Base-by-base conservation (phyloP, 495 filamentous ascomycete genomes). In the Pseudevernia furfuracea region DNA sequence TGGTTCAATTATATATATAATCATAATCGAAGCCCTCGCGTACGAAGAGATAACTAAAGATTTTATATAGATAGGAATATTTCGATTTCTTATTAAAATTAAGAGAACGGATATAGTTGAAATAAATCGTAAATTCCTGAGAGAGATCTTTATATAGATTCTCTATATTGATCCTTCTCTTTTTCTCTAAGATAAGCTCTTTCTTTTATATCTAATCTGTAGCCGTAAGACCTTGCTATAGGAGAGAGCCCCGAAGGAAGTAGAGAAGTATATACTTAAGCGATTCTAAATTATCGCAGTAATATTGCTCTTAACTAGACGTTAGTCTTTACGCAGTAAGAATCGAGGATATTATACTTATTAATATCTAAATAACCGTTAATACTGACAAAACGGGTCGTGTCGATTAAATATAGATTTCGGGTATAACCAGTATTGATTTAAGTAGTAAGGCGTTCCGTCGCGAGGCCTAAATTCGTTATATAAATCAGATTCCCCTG, bases 251-350 rank as follows among this genome's bases (percentile, higher is more conserved):
- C 21, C 44, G 44, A 11, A 48, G 44, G 7, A 48, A 48, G 44
- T 41, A 41, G 38, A 41, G 38, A 41, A 41, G 38, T 15, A 41
- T 41, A 15, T 41, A 41, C 38, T 15, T 11, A 11, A 41, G 38
- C 4, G 74, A 72, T 66, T 79, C 75, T 55, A 79, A 60, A 61
- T 78, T 74, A 64, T 78, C 75, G n/a, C 67, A 62, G 32, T 60
- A 73, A 59, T 74, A 71, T 66, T 76, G 73, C 61, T 69, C 73
- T 74, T 63, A 65, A 48, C 66, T 55, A 61, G 58, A 30, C 59
- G 60, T 71, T 65, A 71, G 66, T 61, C 36, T 62, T 49, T n/a
- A 46, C 63, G 61, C n/a, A 34, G 32, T n/a, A 49, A 56, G 34
- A 36, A 43, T 11, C 49, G 38, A 25, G 60, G 12, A 59, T 60